Percentiles rank a stretch among this genome's conserved stretches.
These are phyloP conservation scores for Polygonum maritimum DNA, from an alignment of 148 eudicot genomes.

Conservation along the genomic window DNA sequence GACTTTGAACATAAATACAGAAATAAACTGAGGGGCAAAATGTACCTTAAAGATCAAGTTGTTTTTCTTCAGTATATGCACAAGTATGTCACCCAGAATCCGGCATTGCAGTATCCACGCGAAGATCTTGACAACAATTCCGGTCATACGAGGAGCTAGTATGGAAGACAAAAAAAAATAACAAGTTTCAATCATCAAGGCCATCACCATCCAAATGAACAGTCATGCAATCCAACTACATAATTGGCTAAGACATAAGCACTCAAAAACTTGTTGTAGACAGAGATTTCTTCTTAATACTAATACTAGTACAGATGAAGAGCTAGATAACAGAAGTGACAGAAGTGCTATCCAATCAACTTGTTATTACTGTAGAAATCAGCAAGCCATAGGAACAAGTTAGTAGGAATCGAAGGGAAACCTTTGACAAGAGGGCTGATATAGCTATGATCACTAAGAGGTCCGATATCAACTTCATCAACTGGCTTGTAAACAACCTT, in stretches of 20 bases:
- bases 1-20: neutral
- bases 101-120: slow-evolving; percentile 65
- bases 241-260: neutral
- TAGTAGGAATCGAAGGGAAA: slow-evolving; percentile 10
- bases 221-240: neutral
- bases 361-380: neutral
- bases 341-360: neutral
- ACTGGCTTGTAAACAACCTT: slow-evolving; percentile 55
- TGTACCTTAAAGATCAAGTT: slow-evolving; percentile 79
- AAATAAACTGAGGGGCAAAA: neutral
- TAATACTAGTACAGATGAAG: neutral
- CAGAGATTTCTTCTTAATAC: neutral
- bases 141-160: slow-evolving; percentile 90
- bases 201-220: neutral
- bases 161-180: neutral
- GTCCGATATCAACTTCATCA: slow-evolving; percentile 51
- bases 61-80: slow-evolving; percentile 61
- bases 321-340: neutral
- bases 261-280: neutral
- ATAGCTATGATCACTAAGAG: slow-evolving; percentile 49
- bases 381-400: neutral
- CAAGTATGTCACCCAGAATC: slow-evolving; percentile 42
- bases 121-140: slow-evolving; percentile 64
- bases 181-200: neutral
- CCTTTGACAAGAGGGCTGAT: slow-evolving; percentile 70